phyloP scores from a whole-genome alignment of 306 rosid species.

The Corylus americana region DNA sequence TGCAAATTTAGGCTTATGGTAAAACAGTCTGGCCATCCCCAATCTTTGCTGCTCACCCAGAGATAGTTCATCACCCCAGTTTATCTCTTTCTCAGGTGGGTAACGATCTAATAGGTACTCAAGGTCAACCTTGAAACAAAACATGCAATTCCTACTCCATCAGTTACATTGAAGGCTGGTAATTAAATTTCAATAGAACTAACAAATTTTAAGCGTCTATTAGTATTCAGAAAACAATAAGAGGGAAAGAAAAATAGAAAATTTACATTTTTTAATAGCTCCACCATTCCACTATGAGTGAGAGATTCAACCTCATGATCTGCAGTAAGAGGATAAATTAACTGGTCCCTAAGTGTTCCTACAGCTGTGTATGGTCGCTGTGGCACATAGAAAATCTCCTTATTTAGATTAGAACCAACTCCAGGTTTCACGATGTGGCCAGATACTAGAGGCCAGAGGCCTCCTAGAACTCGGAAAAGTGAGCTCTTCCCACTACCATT shows the following conservation, averaged over 20 bases:
- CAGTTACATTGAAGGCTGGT: conserved; percentile 27
- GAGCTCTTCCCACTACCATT: conserved; percentile 99
- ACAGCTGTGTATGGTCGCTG: conserved; percentile 99
- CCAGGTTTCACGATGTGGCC: conserved; percentile 98
- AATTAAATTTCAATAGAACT: conserved; percentile 13
- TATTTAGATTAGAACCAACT: conserved; percentile 94
- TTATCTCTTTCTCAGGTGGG: conserved; percentile 81
- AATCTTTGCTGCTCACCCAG: conserved; percentile 97
- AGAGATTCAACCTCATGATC: conserved; percentile 83
- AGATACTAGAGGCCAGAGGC: conserved; percentile 95
- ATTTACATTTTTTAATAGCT: conserved; percentile 78
- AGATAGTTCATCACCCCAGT: conserved; percentile 98
- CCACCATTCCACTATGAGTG: conserved; percentile 77
- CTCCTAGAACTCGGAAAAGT: conserved; percentile 96
- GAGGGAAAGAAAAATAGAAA: conserved; percentile 21
- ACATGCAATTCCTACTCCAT: conserved; percentile 13
- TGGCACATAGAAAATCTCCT: conserved; percentile 98
- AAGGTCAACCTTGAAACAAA: conserved; percentile 80
- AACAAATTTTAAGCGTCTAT: conserved; percentile 4
- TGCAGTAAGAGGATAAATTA: conserved; percentile 85
- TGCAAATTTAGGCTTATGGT: conserved; percentile 97
- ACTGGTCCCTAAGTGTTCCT: conserved; percentile 96
- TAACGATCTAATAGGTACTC: conserved; percentile 93
- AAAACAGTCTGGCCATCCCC: conserved; percentile 99
- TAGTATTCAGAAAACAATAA: conserved; percentile 13